Conservation (phyloP, 2,329 filamentous ascomycete genomes). For the Fusarium setosum region DNA sequence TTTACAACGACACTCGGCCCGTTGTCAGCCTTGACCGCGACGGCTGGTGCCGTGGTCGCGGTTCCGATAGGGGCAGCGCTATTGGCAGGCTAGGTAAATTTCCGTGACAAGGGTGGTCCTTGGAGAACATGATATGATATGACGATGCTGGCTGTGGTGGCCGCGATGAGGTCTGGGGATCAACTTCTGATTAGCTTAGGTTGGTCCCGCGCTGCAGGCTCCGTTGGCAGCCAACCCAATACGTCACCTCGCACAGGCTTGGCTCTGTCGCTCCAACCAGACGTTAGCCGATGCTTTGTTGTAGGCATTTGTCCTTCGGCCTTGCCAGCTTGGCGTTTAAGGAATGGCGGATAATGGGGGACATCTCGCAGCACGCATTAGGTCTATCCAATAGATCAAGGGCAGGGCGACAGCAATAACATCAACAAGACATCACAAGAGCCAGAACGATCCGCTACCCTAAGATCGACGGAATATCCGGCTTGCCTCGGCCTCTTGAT, state of each 20-base stretch:
- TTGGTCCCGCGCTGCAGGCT: constrained; percentile 19
- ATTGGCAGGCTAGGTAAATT: constrained; percentile 37
- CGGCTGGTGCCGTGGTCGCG: constrained; percentile 32
- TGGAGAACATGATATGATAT: constrained; percentile 42
- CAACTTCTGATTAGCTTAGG: constrained; percentile 21
- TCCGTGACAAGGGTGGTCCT: constrained; percentile 33
- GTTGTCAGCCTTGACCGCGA: constrained; percentile 25
- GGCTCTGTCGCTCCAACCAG: constrained; percentile 18
- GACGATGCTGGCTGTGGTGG: constrained; percentile 23
- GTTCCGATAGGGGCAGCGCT: constrained; percentile 31
- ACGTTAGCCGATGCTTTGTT: constrained; percentile 19
- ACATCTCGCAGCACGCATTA: constrained; percentile 19
- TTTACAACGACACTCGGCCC: constrained; percentile 14
- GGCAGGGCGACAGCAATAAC: constrained; percentile 8
- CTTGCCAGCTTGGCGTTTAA: constrained; percentile 26
- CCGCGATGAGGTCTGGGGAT: constrained; percentile 21
- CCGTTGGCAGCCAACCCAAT: constrained; percentile 19
- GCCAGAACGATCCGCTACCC: constrained; percentile 24
- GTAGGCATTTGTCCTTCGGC: constrained; percentile 19
- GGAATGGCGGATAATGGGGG: constrained; percentile 21
- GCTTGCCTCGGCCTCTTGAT: constrained; percentile 24
- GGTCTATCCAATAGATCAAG: constrained; percentile 16
- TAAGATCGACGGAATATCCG: constrained; percentile 25
- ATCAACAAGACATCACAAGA: constrained; percentile 21
- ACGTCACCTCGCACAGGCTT: constrained; percentile 37